Conservation (phyloP, 306 rosid species). For the Begonia peltatifolia region DNA sequence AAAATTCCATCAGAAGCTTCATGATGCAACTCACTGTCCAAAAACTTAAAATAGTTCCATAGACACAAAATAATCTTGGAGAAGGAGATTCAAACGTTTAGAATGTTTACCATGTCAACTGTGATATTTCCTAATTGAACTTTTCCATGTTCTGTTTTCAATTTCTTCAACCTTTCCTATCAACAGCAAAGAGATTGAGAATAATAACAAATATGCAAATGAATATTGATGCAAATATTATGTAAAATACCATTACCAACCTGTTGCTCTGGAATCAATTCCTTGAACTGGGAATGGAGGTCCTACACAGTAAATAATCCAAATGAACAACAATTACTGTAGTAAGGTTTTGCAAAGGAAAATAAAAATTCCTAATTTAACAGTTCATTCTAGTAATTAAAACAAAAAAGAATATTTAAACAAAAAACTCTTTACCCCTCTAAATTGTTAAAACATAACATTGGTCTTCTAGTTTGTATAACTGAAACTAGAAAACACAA, state of each 20-base stretch:
- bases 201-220: conserved; percentile 4
- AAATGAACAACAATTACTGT: no score
- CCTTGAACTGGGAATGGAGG: conserved; percentile 69
- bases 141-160: conserved; percentile 65
- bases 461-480: no score
- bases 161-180: conserved; percentile 36
- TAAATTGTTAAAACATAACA: no score
- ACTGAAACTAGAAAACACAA: no score
- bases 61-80: conserved; percentile 1
- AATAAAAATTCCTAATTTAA: no score
- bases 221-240: conserved; percentile 10
- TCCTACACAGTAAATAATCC: conserved; percentile 36
- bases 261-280: conserved; percentile 88
- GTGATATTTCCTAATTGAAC: conserved; percentile 80
- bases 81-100: conserved; percentile 3
- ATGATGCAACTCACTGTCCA: neutral
- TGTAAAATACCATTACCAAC: conserved; percentile 18
- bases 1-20: conserved; percentile 10
- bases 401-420: no score
- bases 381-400: no score
- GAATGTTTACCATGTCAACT: conserved; percentile 67
- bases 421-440: no score
- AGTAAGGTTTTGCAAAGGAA: no score
- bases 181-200: neutral
- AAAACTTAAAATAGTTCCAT: conserved; percentile 2